A percentile compares a stretch with the other conserved stretches of the same genome.
Evolutionary conservation across 2,329 filamentous ascomycete species (phyloP).

Genomic region (Alternaria gaisen): DNA sequence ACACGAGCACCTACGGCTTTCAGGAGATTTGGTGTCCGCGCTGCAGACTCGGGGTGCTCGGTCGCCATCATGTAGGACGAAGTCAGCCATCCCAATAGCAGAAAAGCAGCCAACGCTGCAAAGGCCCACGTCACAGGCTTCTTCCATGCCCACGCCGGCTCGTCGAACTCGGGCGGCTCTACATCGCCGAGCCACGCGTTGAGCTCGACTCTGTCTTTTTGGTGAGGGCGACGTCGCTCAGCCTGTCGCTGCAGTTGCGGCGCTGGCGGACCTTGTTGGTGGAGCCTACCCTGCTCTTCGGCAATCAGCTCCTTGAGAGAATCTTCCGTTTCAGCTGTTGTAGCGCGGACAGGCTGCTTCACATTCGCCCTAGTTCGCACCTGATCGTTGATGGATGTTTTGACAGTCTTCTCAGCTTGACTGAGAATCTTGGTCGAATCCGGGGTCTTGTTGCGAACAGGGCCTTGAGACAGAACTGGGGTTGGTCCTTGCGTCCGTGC

Average conservation of each 20-base stretch:
- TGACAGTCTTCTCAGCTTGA: slow-evolving; percentile 7
- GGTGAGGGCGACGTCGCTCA: slow-evolving; percentile 12
- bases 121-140: slow-evolving; percentile 19
- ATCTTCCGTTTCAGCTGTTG: slow-evolving; percentile 12
- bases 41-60: slow-evolving; percentile 9
- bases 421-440: slow-evolving; percentile 3
- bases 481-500: slow-evolving; percentile 3
- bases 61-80: slow-evolving; percentile 13
- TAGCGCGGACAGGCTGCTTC: slow-evolving; percentile 2
- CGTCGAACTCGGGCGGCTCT: slow-evolving; percentile 19
- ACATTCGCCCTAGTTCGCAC: not conserved
- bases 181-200: slow-evolving; percentile 32
- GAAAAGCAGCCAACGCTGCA: slow-evolving; percentile 15
- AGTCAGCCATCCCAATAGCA: slow-evolving; percentile 5
- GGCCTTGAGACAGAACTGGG: slow-evolving; percentile 3
- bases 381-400: not conserved
- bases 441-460: not conserved
- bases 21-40: slow-evolving; percentile 17
- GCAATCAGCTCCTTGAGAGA: slow-evolving; percentile 25
- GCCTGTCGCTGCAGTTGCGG: slow-evolving; percentile 11
- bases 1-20: slow-evolving; percentile 28
- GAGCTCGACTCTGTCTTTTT: slow-evolving; percentile 21
- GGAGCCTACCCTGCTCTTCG: slow-evolving; percentile 29
- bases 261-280: slow-evolving; percentile 23
- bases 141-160: slow-evolving; percentile 27